phyloP scores from a whole-genome alignment of 345 rosid genomes.

The Cardamine chenopodiifolia region DNA sequence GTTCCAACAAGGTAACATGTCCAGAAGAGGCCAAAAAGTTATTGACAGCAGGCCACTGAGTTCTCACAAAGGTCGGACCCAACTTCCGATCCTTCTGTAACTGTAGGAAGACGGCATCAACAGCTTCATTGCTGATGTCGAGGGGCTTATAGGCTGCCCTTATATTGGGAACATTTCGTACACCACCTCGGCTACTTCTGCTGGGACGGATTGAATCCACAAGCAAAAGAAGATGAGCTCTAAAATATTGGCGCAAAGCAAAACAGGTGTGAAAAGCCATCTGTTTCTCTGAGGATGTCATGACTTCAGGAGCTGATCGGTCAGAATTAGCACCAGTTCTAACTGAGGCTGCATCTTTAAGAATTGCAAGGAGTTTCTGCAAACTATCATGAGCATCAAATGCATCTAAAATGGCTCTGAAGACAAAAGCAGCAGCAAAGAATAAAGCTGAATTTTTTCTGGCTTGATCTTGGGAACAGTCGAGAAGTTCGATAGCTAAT shows the following conservation, averaged over 20 bases:
- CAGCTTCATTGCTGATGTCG: conserved; percentile 95
- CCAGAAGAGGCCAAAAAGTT: conserved; percentile 75
- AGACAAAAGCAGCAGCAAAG: conserved; percentile 95
- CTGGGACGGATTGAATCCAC: conserved; percentile 89
- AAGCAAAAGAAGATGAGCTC: conserved; percentile 92
- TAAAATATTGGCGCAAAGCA: conserved; percentile 94
- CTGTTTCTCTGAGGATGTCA: conserved; percentile 95
- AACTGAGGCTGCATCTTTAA: conserved; percentile 84
- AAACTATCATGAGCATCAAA: conserved; percentile 90
- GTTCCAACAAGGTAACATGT: conserved; percentile 86
- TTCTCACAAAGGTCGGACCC: conserved; percentile 88
- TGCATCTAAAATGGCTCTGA: conserved; percentile 95
- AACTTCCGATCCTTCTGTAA: conserved; percentile 94
- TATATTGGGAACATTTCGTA: conserved; percentile 66
- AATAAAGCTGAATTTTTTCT: conserved; percentile 90
- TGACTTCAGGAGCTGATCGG: conserved; percentile 77
- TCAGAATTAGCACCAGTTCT: conserved; percentile 92
- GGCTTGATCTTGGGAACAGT: conserved; percentile 84
- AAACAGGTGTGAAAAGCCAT: conserved; percentile 91
- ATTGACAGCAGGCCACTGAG: conserved; percentile 87
- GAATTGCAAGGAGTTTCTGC: conserved; percentile 74
- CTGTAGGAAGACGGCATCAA: conserved; percentile 88
- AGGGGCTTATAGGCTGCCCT: conserved; percentile 97
- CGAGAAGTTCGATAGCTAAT: conserved; percentile 86
- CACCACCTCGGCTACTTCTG: conserved; percentile 73